These are phyloP conservation scores for Fusarium sp. DNA, from an alignment of 2,329 filamentous ascomycete species.

Conservation along the genomic window DNA sequence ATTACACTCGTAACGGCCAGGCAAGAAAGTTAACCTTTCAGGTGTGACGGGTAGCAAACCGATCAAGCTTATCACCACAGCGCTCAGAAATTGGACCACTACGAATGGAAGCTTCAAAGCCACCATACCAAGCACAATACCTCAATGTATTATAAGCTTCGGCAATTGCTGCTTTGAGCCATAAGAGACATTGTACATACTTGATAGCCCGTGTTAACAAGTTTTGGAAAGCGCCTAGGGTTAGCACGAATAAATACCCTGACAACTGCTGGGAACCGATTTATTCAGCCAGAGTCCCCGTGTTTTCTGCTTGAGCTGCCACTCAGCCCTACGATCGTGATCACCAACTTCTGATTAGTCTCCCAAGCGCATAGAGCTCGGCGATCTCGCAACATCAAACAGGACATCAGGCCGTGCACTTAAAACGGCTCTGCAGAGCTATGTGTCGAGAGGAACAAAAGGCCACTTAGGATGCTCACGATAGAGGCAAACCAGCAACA, in stretches of 20 bases:
- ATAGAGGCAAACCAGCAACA: no score
- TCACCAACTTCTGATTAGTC: not conserved
- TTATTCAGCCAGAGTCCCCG: not conserved
- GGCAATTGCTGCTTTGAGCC: not conserved
- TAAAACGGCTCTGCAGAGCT: not conserved
- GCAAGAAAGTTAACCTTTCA: not conserved
- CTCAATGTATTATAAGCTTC: not conserved
- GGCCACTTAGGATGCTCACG: fast-evolving
- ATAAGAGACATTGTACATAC: not conserved
- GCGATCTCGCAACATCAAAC: not conserved
- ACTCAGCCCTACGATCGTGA: not conserved
- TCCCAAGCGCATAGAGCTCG: not conserved
- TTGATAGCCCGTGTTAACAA: not conserved
- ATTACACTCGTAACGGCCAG: not conserved
- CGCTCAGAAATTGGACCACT: not conserved
- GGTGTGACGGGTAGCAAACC: not conserved
- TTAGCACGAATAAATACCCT: not conserved
- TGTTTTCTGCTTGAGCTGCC: not conserved
- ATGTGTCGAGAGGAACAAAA: not conserved
- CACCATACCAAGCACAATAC: not conserved
- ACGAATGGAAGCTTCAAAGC: not conserved
- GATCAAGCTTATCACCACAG: not conserved
- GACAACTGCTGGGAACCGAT: not conserved
- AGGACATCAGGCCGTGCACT: not conserved
- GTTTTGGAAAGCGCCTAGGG: no score